Base-by-base conservation (phyloP, 202 grass and related monocot species). In the Alloteropsis angusta region DNA sequence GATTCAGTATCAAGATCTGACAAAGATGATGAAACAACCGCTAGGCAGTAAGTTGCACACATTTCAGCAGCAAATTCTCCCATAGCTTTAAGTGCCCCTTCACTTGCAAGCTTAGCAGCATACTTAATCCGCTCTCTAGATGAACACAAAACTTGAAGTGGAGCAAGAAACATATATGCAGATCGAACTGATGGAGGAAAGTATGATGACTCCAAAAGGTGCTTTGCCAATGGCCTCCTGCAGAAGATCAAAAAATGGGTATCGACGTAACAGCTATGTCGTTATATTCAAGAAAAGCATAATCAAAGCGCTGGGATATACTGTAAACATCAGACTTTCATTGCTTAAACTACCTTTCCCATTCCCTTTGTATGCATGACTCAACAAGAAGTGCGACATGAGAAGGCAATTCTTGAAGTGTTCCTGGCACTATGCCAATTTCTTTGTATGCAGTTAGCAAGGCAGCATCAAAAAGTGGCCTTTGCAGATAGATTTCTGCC, bases 141-240 rank as follows among this genome's bases (percentile, higher is more conserved):
- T 56, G 73, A 88, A 87, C 84, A 90, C 67, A 83, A 75, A 80
- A 94, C 65, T 81, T 97, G 95, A 71, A 97, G 85, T 28, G 95
- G 91, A 83, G 91, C 89, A 81, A 97, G 85, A 88, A 97, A 94
- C 86, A 93, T 83, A 74, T 92, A 94, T 47, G 85, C 89, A 64
- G 91, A 88, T 79, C 81, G 82, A 74, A 97, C 60, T 36, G 89
- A 87, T 76, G 89, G 80, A 87, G 91, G 85, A 82, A 97, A 97
- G 79, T 94, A 97, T 61, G 85, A 77, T 72, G 95, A 94, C 47
- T 94, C 85, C 62, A 97, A 80, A 83, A 97, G 85, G 68, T 80
- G 69, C 81, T 90, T 97, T 85, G 89, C 84, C 35, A 81, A 88
- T 73, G 95, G 89, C 75, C 95, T 97, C 89, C 95, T 97, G 72